A percentile compares a stretch with the other conserved stretches of the same genome.
Conservation (phyloP, 2,329 filamentous ascomycete species). For the Penicillium vulpinum region DNA sequence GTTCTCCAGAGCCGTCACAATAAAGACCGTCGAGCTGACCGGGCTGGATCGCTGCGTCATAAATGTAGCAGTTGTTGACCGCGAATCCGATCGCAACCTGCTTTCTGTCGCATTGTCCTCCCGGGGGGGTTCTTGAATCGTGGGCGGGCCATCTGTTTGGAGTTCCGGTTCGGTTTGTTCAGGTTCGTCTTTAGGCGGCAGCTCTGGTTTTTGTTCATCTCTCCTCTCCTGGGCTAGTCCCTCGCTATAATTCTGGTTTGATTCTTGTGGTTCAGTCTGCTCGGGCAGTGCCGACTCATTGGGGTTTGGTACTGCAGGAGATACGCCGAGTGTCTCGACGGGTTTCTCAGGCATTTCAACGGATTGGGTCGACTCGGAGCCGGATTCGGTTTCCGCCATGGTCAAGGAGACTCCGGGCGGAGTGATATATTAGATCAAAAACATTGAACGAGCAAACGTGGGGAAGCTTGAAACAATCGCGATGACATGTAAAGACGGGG, state of each 20-base stretch:
- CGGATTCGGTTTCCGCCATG: constrained; percentile 45
- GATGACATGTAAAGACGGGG: constrained; percentile 15
- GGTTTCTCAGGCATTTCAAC: constrained; percentile 26
- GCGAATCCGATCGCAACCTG: constrained; percentile 59
- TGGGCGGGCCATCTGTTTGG: constrained; percentile 19
- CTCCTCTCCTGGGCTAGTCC: constrained; percentile 17
- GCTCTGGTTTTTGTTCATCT: constrained; percentile 27
- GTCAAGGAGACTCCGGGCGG: constrained; percentile 40
- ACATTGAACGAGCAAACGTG: constrained; percentile 21
- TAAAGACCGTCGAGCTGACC: constrained; percentile 93
- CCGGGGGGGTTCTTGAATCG: constrained; percentile 23
- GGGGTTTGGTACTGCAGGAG: constrained; percentile 27
- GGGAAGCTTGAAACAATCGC: constrained; percentile 9
- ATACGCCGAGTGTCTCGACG: constrained; percentile 31
- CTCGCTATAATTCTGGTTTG: constrained; percentile 23
- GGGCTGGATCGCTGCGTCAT: constrained; percentile 58
- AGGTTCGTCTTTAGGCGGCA: constrained; percentile 27
- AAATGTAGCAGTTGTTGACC: constrained; percentile 58
- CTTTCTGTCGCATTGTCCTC: constrained; percentile 24
- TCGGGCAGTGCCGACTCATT: constrained; percentile 35
- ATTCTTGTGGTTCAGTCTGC: constrained; percentile 32
- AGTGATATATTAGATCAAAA: constrained; percentile 28
- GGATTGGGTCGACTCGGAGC: constrained; percentile 33
- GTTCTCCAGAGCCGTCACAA: constrained; percentile 87
- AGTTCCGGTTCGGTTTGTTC: constrained; percentile 26